Base-by-base conservation (phyloP, 108 stramenopile species). In the Cyclostephanos invisitatus region DNA sequence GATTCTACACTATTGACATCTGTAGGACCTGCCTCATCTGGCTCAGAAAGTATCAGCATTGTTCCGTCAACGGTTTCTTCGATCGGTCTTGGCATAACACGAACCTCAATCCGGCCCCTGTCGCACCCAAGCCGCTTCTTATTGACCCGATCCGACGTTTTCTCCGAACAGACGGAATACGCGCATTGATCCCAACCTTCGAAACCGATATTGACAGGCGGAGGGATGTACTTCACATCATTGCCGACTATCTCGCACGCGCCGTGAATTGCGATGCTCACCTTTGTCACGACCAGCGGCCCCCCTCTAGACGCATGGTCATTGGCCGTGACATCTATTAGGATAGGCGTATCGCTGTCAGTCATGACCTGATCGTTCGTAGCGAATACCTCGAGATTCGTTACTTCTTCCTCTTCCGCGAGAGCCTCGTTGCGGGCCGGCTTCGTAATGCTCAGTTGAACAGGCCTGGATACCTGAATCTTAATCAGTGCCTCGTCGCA, bases 401-500 rank as follows among this genome's bases (percentile, higher is more conserved):
- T 58, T 46, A 53, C 57, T 29, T 37, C 36, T 42, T 64, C 72
- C n/a, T n/a, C n/a, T 20, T 61, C 54, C 0, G 21, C 18, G 3
- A 62, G 36, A 53, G 58, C 59, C 9, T 50, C 61, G 27, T 70
- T 36, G 17, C 14, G 36, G 38, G 32, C 49, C 7, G 61, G 61
- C 28, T 48, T 70, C 36, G 58, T 49, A 32, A 49, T 47, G 59
- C 61, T 58, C 2, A 60, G 69, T 15, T 49, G 47, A 49, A 42
- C 40, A 42, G 40, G 40, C 40, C 40, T 61, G 61, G 66, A 53
- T 17, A 77, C 69, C 18, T 70, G 54, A 24, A 77, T 70, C 48
- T 70, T 77, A 29, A 77, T 57, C 7, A 58, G 69, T 7, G 61
- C 76, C 49, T 70, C 64, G 56, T 77, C 76, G 25, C 76, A 77